Evolutionary conservation across 225 moss, liverwort and hornwort genomes (phyloP).

Genomic region (Straminergon stramineum): DNA sequence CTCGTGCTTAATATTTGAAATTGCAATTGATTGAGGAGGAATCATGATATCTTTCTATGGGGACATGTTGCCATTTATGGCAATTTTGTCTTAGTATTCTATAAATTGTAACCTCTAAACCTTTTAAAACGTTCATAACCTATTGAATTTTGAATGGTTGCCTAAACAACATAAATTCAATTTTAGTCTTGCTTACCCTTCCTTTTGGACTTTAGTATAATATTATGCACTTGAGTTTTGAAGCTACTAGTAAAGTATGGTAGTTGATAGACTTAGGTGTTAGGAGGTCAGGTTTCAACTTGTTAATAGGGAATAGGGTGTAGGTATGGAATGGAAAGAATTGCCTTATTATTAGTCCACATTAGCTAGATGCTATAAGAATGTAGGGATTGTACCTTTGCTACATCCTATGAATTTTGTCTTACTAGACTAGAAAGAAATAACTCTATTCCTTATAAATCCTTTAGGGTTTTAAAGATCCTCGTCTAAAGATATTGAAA

Average conservation of each 20-base stretch:
- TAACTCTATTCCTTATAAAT: neutral
- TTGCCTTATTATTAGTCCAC: neutral
- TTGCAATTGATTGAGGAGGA: neutral
- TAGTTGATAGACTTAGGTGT: neutral
- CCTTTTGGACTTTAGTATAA: neutral
- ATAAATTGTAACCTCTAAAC: rapidly evolving
- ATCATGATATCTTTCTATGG: rapidly evolving
- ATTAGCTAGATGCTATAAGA: neutral
- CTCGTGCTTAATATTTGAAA: neutral
- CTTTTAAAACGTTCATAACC: neutral
- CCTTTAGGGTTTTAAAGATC: neutral
- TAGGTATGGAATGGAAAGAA: neutral
- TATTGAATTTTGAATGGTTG: neutral
- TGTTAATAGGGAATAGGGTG: neutral
- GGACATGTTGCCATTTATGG: rapidly evolving
- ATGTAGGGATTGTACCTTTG: neutral
- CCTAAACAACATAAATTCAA: neutral
- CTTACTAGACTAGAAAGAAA: neutral
- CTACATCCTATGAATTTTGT: neutral
- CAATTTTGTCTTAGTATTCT: neutral
- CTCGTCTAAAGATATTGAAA: neutral
- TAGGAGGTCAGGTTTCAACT: neutral
- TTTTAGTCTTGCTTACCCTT: neutral
- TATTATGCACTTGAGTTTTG: rapidly evolving
- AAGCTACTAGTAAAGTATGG: neutral